phyloP scores from a whole-genome alignment of 495 filamentous ascomycete species.

The Evernia prunastri region DNA sequence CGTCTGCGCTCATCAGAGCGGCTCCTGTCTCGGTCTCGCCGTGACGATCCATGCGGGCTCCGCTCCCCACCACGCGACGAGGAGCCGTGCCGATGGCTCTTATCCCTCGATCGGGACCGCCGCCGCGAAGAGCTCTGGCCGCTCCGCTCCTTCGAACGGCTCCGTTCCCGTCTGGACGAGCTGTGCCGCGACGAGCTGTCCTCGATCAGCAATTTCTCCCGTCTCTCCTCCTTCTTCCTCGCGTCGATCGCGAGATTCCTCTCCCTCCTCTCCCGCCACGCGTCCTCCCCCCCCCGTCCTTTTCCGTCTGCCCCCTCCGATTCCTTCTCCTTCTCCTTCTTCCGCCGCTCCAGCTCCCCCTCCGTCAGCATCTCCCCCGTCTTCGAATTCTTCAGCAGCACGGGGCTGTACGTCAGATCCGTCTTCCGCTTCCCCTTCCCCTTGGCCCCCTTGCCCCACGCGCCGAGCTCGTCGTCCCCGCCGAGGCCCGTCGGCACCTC shows the following conservation, averaged over 20 bases:
- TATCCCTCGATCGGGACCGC: conserved; percentile 8
- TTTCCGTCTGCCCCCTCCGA: conserved; percentile 28
- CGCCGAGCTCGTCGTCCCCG: conserved; percentile 66
- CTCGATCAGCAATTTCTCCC: conserved; percentile 27
- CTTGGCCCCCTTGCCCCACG: conserved; percentile 64
- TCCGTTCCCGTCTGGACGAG: conserved; percentile 30
- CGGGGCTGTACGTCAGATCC: conserved; percentile 58
- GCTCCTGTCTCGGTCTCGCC: conserved; percentile 22
- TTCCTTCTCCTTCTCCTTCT: conserved; percentile 38
- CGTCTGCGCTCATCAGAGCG: conserved; percentile 15
- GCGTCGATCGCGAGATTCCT: conserved; percentile 38
- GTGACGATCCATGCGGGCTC: conserved; percentile 23
- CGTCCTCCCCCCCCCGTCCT: conserved; percentile 38
- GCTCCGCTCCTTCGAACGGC: conserved; percentile 27
- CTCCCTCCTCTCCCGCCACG: conserved; percentile 46
- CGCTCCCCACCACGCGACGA: conserved; percentile 28
- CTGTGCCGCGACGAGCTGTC: conserved; percentile 22
- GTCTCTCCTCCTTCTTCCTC: conserved; percentile 41
- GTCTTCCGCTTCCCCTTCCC: conserved; percentile 48
- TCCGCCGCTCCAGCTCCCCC: conserved; percentile 47
- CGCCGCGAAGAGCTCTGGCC: conserved; percentile 1
- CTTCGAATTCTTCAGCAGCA: conserved; percentile 57
- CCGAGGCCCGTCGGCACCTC: conserved; percentile 56
- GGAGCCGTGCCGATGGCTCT: conserved; percentile 23
- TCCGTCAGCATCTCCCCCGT: conserved; percentile 63